Percentiles rank a stretch among this genome's conserved stretches.
phyloP scores from a whole-genome alignment of 305 asterid species.

The Fraxinus platypoda region DNA sequence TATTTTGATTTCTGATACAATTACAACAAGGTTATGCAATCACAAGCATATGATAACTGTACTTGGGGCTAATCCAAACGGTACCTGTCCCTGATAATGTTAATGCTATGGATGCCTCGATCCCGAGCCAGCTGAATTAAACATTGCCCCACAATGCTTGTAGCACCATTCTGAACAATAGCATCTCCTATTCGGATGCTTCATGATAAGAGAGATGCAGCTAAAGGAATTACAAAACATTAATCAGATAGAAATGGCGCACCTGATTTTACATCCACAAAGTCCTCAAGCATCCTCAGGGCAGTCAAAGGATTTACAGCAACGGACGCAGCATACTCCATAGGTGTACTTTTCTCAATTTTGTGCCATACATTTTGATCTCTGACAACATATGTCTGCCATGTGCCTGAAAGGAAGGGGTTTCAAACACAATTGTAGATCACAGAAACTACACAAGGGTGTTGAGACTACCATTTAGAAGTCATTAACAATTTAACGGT shows the following conservation, averaged over 20 bases:
- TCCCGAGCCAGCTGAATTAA: constrained; percentile 81
- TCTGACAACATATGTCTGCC: constrained; percentile 97
- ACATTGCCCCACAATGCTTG: constrained; percentile 97
- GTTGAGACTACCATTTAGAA: background rate
- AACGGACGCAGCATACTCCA: constrained; percentile 87
- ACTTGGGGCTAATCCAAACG: constrained; percentile 11
- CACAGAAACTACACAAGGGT: background rate
- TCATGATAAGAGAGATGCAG: constrained; percentile 13
- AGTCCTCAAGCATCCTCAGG: constrained; percentile 90
- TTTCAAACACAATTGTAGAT: background rate
- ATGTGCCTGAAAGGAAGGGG: constrained; percentile 63
- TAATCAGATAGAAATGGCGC: background rate
- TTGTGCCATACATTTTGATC: constrained; percentile 81
- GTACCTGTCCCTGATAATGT: constrained; percentile 90
- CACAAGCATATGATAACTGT: constrained; percentile 1
- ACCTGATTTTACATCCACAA: constrained; percentile 77
- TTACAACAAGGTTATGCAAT: background rate
- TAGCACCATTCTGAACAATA: constrained; percentile 93
- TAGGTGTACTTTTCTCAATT: constrained; percentile 64
- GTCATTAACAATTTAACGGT: background rate
- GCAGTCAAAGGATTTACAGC: constrained; percentile 91
- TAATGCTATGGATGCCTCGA: constrained; percentile 71
- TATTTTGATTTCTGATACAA: background rate
- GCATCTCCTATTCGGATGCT: constrained; percentile 60
- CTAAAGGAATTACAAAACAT: constrained; percentile 10